Base-by-base conservation (phyloP, 148 eudicot species). In the Cornus suecica region DNA sequence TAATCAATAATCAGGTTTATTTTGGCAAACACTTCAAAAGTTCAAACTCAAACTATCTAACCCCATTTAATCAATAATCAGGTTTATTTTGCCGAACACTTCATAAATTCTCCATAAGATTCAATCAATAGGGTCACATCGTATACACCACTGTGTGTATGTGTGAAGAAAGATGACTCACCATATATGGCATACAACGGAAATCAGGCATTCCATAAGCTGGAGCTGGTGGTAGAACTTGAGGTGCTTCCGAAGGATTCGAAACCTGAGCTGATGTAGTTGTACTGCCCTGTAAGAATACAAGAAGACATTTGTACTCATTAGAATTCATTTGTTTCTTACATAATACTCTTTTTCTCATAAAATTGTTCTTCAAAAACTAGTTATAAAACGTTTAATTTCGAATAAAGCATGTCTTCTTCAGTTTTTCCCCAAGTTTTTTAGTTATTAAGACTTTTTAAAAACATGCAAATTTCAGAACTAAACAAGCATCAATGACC, bases 151-250 rank as follows among this genome's bases (percentile, higher is more conserved):
- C 15, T 45, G 54, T 48, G 20, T 16, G 54, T 0, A 18, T 13
- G 45, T 41, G 45, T 41, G 45, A 1, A 58, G 22, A 22, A 1
- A 58, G 62, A 58, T 32, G 71, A n/a, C 82, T 37, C 77, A 83
- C 86, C 78, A 76, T 65, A 75, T 64, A 65, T 30, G 73, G 64
- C 72, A 72, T 52, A 10, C 18, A 70, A 37, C 8, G 51, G 22
- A 72, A 66, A 25, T 58, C 60, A 24, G 70, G 73, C 63, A 14
- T 32, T n/a, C 72, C 78, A 65, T 52, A 62, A 28, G 37, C 64
- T 30, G 42, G 71, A 73, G 65, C 65, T 20, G 65, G 29, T 28
- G 86, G 77, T 63, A 74, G 31, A 71, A 79, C 74, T 4, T 76
- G 82, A 10, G 85, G 74, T 26, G 34, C 69, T 37, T 80, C 83